Evolutionary conservation across 208 protist species (phyloP).

Genomic region (Porcisia hertigi): DNA sequence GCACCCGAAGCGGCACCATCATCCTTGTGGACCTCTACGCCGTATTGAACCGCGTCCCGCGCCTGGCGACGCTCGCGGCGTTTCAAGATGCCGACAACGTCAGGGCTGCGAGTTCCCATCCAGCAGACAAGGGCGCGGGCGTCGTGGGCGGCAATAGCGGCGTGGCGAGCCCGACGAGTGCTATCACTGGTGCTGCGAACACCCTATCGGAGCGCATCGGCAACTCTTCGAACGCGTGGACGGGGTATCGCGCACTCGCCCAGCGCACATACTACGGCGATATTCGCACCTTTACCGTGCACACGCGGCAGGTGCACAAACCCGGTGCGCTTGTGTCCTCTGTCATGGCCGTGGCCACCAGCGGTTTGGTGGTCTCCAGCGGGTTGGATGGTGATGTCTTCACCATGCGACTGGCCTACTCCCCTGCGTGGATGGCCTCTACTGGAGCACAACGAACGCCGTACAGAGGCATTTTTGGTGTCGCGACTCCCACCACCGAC

Average conservation of each 20-base stretch:
- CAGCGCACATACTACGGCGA: slow-evolving; percentile 34
- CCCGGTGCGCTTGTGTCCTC: slow-evolving; percentile 41
- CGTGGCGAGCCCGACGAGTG: neutral
- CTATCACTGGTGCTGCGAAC: neutral
- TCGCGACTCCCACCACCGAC: neutral
- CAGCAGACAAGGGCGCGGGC: slow-evolving; percentile 7
- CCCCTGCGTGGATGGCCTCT: neutral
- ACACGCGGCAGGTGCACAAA: slow-evolving; percentile 27
- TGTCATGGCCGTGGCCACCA: slow-evolving; percentile 24
- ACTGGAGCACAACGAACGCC: neutral
- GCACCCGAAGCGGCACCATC: slow-evolving; percentile 43
- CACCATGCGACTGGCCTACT: slow-evolving; percentile 33
- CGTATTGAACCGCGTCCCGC: slow-evolving; percentile 34
- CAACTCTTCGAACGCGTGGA: slow-evolving; percentile 26
- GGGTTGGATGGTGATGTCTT: slow-evolving; percentile 49
- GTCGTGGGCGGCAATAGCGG: neutral
- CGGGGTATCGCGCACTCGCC: slow-evolving; percentile 25
- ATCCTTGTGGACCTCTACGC: slow-evolving; percentile 36
- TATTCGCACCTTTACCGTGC: slow-evolving; percentile 24
- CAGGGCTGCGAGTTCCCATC: neutral
- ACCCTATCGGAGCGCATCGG: slow-evolving; percentile 28
- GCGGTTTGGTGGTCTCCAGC: slow-evolving; percentile 39
- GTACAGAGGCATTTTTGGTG: neutral
- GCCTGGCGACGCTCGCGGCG: slow-evolving; percentile 18
- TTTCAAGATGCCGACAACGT: neutral